Base-by-base conservation (phyloP, 257 asterid genomes). In the Marsdenia floribunda region DNA sequence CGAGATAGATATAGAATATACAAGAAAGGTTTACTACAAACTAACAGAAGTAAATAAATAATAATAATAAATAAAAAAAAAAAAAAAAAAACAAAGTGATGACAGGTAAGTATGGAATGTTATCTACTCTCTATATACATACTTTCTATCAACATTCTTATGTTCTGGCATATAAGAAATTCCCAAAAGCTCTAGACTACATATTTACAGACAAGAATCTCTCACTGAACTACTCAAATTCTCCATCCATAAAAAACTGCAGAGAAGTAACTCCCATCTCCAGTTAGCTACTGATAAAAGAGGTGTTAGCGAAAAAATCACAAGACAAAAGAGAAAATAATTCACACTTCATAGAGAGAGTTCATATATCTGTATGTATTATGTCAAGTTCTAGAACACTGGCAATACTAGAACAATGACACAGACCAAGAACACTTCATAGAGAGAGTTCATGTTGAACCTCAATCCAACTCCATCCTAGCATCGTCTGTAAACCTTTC, bases 381-480 rank as follows among this genome's bases (percentile, higher is more conserved):
- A 46, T 38, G 52, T 38, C 50, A 66, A 66, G 71, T 66, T 66
- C 52, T 21, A 66, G 71, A 3, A 38, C 71, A 66, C 0, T 7
- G 12, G 49, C 13, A 44, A 44, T 29, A 44, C 49, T 44, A 44
- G 49, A 44, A 44, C 49, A 44, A 44, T 44, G 49, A 44, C 49
- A 44, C 12, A 44, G 18, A 66, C 52, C 52, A 38, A 21, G 47
- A 33, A 35, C 5, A 18, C 14, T n/a, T n/a, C n/a, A n/a, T n/a
- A n/a, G n/a, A n/a, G n/a, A n/a, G n/a, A n/a, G n/a, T n/a, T n/a
- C n/a, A n/a, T n/a, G n/a, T 75, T 80, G 87, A 54, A 85, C 85
- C 86, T 91, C 97, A 49, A 93, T 85, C 98, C 98, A 93, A 79
- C 98, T 93, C 76, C 93, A 91, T 26, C 98, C 99, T 0, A 96